Percentiles rank a stretch among this genome's conserved stretches.
Conservation (phyloP, 495 filamentous ascomycete species). For the Hypoxylon intermedium region DNA sequence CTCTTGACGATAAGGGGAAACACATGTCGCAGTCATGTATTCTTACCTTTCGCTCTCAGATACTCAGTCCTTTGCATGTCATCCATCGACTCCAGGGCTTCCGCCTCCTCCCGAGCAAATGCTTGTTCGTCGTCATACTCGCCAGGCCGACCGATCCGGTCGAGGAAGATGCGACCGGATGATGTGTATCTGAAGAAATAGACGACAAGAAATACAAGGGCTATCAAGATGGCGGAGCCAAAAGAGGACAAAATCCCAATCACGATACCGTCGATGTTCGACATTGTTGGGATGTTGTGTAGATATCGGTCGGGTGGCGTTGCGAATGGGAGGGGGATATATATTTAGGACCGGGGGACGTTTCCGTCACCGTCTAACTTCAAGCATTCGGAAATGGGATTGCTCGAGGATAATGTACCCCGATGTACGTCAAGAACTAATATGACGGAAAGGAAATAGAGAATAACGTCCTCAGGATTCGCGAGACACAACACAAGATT, state of each 20-base stretch:
- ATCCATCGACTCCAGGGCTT: slow-evolving; percentile 94
- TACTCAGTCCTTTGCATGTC: slow-evolving; percentile 90
- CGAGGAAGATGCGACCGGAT: slow-evolving; percentile 88
- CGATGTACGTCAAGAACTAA: slow-evolving; percentile 27
- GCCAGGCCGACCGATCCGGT: slow-evolving; percentile 90
- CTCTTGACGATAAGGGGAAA: slow-evolving; percentile 12
- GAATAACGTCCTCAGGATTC: neutral
- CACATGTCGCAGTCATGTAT: slow-evolving; percentile 18
- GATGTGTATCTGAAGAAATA: slow-evolving; percentile 94
- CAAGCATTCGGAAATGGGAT: slow-evolving; percentile 41
- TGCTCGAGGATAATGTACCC: slow-evolving; percentile 40
- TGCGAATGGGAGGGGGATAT: slow-evolving; percentile 14
- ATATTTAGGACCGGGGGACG: slow-evolving; percentile 37
- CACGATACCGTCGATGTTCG: slow-evolving; percentile 74
- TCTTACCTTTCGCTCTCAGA: slow-evolving; percentile 94
- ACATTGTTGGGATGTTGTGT: slow-evolving; percentile 21
- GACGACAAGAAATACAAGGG: slow-evolving; percentile 79
- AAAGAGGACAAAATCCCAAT: slow-evolving; percentile 97
- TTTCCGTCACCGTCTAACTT: slow-evolving; percentile 40
- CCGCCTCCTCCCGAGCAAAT: slow-evolving; percentile 88
- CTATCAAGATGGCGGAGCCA: slow-evolving; percentile 85
- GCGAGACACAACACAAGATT: slow-evolving; percentile 15
- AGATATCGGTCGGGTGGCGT: slow-evolving; percentile 16
- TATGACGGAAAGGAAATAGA: slow-evolving; percentile 15
- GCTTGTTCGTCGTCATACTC: slow-evolving; percentile 98